These are phyloP conservation scores for Licmophora abbreviata DNA, from an alignment of 108 stramenopile species.

Conservation along the genomic window DNA sequence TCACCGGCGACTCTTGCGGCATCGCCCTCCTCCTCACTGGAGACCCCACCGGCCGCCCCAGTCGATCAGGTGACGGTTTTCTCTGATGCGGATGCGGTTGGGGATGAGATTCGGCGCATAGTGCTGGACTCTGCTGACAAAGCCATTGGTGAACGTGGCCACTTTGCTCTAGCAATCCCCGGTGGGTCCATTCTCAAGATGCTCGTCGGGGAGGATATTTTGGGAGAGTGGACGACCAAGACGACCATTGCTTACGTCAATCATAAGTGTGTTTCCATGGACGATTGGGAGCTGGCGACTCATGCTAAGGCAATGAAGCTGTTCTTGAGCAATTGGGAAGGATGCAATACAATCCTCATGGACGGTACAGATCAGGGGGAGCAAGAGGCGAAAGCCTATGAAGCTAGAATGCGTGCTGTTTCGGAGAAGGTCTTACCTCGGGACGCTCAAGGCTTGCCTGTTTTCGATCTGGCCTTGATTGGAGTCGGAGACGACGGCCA, in stretches of 20 bases:
- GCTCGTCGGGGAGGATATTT: slow-evolving; percentile 20
- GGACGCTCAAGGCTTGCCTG: slow-evolving; percentile 50
- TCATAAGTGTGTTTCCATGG: slow-evolving; percentile 69
- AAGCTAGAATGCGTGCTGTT: slow-evolving; percentile 33
- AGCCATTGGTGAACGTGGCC: slow-evolving; percentile 43
- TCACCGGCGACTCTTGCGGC: too few relatives aligned
- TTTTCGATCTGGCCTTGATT: slow-evolving; percentile 72
- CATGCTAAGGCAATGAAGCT: slow-evolving; percentile 63
- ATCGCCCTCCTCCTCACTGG: too few relatives aligned
- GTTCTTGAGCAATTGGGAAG: slow-evolving; percentile 56
- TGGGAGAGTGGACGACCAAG: slow-evolving; percentile 33
- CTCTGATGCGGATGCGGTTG: slow-evolving; percentile 18
- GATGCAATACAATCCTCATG: slow-evolving; percentile 34
- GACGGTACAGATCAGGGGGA: slow-evolving; percentile 46
- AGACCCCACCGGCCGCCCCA: slow-evolving; percentile 1
- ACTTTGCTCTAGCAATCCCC: slow-evolving; percentile 75
- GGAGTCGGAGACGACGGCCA: slow-evolving; percentile 85
- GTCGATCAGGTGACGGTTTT: slow-evolving; percentile 3
- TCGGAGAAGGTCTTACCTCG: slow-evolving; percentile 32
- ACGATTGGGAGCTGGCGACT: slow-evolving; percentile 45
- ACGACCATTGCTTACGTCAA: slow-evolving; percentile 75
- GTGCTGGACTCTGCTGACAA: slow-evolving; percentile 28
- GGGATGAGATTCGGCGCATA: slow-evolving; percentile 17
- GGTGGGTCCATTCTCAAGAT: slow-evolving; percentile 76
- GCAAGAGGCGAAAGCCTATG: slow-evolving; percentile 53